These are phyloP conservation scores for Colletotrichum filicis DNA, from an alignment of 2,329 filamentous ascomycete species.

Conservation along the genomic window DNA sequence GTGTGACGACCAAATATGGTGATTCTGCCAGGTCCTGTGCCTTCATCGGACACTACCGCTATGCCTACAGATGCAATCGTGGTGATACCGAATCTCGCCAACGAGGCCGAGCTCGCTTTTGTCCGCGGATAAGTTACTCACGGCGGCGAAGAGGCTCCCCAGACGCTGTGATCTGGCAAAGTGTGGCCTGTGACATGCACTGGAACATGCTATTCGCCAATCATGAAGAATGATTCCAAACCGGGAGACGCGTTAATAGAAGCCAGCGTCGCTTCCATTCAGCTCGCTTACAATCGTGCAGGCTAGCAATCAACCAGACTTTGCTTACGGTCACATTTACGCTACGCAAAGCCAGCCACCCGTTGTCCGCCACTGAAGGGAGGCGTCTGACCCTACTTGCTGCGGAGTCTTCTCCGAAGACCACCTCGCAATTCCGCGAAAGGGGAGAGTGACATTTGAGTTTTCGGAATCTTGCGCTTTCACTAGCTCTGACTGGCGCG, in stretches of 20 bases:
- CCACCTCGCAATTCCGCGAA: background rate
- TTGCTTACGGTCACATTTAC: background rate
- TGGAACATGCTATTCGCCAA: background rate
- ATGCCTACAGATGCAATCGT: background rate
- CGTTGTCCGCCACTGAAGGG: background rate
- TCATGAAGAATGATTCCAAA: background rate
- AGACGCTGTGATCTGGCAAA: background rate
- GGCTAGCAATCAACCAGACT: background rate
- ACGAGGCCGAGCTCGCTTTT: background rate
- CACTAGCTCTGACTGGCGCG: background rate
- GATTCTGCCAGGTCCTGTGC: background rate
- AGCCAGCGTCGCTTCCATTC: background rate
- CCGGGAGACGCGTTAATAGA: background rate
- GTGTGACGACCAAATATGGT: background rate
- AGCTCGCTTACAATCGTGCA: background rate
- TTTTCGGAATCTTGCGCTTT: background rate
- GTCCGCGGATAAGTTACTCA: background rate
- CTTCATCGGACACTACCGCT: background rate
- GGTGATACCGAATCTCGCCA: background rate
- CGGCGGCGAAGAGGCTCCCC: background rate
- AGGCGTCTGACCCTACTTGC: background rate
- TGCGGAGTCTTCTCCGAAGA: constrained; percentile 4
- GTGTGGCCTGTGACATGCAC: background rate
- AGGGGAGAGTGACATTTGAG: background rate
- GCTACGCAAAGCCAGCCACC: background rate